Evolutionary conservation across 306 rosid species (phyloP), one percentile per base, ranked within the genome.

Genomic region (Morella rubra): DNA sequence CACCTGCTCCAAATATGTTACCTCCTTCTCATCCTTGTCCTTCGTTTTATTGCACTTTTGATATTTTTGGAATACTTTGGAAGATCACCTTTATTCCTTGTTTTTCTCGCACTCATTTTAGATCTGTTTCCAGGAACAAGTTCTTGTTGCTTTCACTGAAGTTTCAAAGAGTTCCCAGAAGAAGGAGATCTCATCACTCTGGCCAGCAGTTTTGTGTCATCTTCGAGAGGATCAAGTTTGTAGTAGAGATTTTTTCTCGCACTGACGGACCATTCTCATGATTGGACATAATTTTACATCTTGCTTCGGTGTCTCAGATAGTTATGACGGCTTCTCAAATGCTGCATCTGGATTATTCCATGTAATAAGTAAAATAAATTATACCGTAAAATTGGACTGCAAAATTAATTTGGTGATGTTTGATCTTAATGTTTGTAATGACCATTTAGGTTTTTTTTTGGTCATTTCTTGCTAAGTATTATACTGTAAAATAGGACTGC

Each of bases 141-240:
- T n/a, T n/a, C n/a, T n/a, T n/a, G n/a, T n/a, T n/a, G n/a, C 96
- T 55, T 84, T 84, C 44, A 19, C 75, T n/a, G n/a, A n/a, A n/a
- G n/a, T n/a, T n/a, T n/a, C n/a, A n/a, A n/a, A n/a, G n/a, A n/a
- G n/a, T n/a, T n/a, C n/a, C 53, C 84, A 84, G 60, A 74, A 79
- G 75, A 88, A 90, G 90, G 91, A 92, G 37, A 68, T 79, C 71
- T 87, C 91, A 71, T 85, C 85, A 62, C 71, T 91, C 75, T 94
- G 98, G 97, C 95, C 93, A 1, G 87, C 96, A 50, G 90, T 92
- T 82, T 84, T 94, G 54, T 90, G 98, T 78, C 84, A 55, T 81
- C 95, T 92, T 78, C 87, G 88, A 54, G 97, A 88, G 86, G 90
- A 77, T 73, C 87, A 85, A 75, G 86, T 94, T 84, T 76, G 65